Base-by-base conservation (phyloP, 2,329 filamentous ascomycete genomes). In the Grosmannia serpens region DNA sequence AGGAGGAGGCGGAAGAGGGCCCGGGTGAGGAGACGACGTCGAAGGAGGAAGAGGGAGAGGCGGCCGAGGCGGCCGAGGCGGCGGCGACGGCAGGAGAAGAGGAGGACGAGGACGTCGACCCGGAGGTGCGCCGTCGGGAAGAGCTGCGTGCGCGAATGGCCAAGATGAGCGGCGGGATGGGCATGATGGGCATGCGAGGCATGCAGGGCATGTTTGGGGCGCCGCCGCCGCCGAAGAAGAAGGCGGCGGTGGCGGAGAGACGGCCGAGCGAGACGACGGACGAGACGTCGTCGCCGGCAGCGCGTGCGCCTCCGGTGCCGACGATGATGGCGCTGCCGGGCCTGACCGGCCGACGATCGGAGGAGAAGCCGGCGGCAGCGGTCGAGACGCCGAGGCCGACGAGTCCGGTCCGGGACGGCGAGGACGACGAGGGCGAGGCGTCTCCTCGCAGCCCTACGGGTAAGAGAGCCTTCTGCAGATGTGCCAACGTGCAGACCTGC, bases 111-210 rank as follows among this genome's bases (percentile, higher is more conserved):
- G 89, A 95, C 20, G 77, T 95, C 56, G 91, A 97, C 67, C 90
- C 91, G 1, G 94, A 99, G 70, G 79, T 89, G 26, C 85, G 83
- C 64, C 86, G 91, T 56, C 88, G 87, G 69, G 85, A 96, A 73
- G 92, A 96, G 69, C 78, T 99, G 35, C 84, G 94, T 61, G 91
- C 94, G 62, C 85, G 94, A 65, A 99, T 99, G 90, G 94, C 94
- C 52, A 96, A 96, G 74, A 94, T 99, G 87, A 95, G 92, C 65
- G 92, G 92, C 58, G 92, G 92, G 26, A 96, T 96, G 89, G 90
- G 90, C 53, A 95, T 97, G 87, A 85, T 90, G 70, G 90, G 90
- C 65, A 95, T 97, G 84, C 61, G 59, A 46, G 61, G 60, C 44
- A 95, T 97, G 87, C 85, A 90, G 69, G 89, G 90, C 66, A 94